Evolutionary conservation across 2,329 filamentous ascomycete genomes (phyloP).

Genomic region (Geosmithia putterillii): DNA sequence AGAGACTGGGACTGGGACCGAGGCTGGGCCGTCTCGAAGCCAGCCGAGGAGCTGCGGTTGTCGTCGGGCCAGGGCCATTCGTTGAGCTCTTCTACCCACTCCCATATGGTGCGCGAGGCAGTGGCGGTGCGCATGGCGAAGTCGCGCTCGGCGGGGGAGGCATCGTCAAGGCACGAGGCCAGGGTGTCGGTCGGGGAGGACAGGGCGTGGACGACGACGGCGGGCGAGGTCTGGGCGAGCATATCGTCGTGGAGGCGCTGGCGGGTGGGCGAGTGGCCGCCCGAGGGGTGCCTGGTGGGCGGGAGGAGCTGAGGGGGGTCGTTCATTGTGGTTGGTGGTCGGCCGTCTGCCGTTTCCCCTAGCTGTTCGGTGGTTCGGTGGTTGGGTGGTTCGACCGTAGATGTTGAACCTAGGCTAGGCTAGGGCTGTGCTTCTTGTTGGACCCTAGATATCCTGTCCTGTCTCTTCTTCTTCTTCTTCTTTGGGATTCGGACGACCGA

Average conservation of each 20-base stretch:
- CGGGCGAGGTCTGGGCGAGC: slow-evolving; percentile 47
- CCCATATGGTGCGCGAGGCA: slow-evolving; percentile 57
- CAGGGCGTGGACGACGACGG: slow-evolving; percentile 48
- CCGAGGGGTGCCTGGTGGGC: slow-evolving; percentile 19
- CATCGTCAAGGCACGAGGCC: slow-evolving; percentile 46
- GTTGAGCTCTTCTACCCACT: slow-evolving; percentile 63
- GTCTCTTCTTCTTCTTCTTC: neutral
- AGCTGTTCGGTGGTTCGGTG: neutral
- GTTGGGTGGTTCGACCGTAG: no score
- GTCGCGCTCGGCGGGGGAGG: slow-evolving; percentile 54
- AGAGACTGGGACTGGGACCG: no score
- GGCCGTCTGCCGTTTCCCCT: neutral
- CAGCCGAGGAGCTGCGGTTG: slow-evolving; percentile 36
- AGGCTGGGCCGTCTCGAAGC: slow-evolving; percentile 47
- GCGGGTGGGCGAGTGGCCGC: slow-evolving; percentile 28
- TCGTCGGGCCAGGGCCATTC: slow-evolving; percentile 43
- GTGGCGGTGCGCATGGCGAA: slow-evolving; percentile 60
- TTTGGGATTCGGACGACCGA: neutral
- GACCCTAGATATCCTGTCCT: neutral
- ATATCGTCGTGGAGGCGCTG: slow-evolving; percentile 42
- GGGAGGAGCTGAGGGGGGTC: slow-evolving; percentile 18
- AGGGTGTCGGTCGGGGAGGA: slow-evolving; percentile 37
- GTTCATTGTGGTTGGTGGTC: slow-evolving; percentile 17
- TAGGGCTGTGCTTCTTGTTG: no score
- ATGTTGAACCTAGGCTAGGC: no score